These are phyloP conservation scores for Saksenaea vasiformis DNA, from an alignment of 371 early-diverging fungal genomes.

Conservation along the genomic window DNA sequence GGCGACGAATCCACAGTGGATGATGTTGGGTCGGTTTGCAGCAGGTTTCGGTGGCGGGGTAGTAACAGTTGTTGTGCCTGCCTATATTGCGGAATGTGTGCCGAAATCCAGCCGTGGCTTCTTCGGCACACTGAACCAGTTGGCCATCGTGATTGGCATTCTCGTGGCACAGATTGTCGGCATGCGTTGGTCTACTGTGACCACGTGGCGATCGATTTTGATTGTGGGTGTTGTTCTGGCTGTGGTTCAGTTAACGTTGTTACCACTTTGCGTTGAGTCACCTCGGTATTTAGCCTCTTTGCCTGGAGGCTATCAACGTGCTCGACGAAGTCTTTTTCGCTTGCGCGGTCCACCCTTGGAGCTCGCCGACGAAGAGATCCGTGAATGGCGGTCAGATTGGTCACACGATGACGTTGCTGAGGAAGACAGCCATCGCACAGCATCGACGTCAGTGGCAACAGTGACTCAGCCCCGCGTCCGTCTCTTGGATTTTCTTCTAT, in stretches of 20 bases:
- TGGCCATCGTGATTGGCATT: conserved; percentile 85
- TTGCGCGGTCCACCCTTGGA: conserved; percentile 54
- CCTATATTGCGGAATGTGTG: conserved; percentile 86
- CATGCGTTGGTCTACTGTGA: conserved; percentile 56
- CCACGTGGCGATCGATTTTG: conserved; percentile 70
- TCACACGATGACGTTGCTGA: conserved; percentile 1
- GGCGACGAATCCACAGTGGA: conserved; percentile 43
- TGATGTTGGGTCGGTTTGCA: conserved; percentile 80
- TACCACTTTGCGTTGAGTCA: conserved; percentile 80
- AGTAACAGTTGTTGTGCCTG: conserved; percentile 82
- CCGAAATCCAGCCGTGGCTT: conserved; percentile 75
- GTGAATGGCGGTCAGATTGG: conserved; percentile 57
- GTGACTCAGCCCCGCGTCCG: conserved; percentile 18
- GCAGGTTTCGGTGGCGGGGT: conserved; percentile 86
- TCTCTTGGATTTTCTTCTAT: conserved; percentile 42
- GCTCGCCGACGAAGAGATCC: conserved; percentile 66
- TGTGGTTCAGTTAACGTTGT: conserved; percentile 59
- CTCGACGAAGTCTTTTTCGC: conserved; percentile 55
- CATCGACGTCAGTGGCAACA: neutral
- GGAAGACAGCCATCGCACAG: conserved; percentile 2
- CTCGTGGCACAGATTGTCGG: conserved; percentile 69
- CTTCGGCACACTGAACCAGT: conserved; percentile 81
- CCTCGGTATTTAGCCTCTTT: conserved; percentile 68
- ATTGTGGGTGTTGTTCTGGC: conserved; percentile 60
- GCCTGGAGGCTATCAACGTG: conserved; percentile 53